Evolutionary conservation across 2,329 filamentous ascomycete genomes (phyloP), one percentile per base, ranked within the genome.

Genomic region (Calonectria montana): DNA sequence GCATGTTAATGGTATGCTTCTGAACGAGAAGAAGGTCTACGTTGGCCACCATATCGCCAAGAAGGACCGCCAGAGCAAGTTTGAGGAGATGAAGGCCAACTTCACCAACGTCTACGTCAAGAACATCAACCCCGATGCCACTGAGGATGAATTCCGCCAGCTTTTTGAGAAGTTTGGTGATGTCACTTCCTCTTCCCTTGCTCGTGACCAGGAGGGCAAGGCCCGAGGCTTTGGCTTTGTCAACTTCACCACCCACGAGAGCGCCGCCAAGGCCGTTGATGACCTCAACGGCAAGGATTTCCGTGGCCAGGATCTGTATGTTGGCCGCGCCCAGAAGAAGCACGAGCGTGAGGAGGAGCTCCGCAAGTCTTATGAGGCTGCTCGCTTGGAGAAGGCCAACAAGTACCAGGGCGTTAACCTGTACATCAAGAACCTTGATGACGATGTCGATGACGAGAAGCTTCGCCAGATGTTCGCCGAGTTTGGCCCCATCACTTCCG

Each of bases 71-170:
- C 97, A 98, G 91, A 98, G 95, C 94, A 99, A 99, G 89, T 98
- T 98, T 80, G 97, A 99, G 89, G 97, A 99, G 91, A 99, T 99
- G 96, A 99, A 99, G 93, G 97, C 97, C 86, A 99, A 99, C 91
- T 99, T 97, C 91, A 99, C 97, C 89, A 99, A 99, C 86, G 93
- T 99, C 86, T 99, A 99, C 88, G 94, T 99, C 88, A 99, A 99
- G 93, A 99, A 99, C 89, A 93, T 99, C 80, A 91, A 92, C 80
- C 82, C 87, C 41, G 96, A 98, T 61, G 94, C 93, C 75, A 93
- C 91, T 71, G 97, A 99, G 74, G 96, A 98, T 10, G 94, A 98
- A 83, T 98, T 99, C 92, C 95, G 95, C 80, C 90, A 93, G 74
- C 89, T 98, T 63, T 98, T 99, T 81, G 94, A 97, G 89, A 92